Conservation (phyloP, 2,329 filamentous ascomycete species). For the Fusarium sp. region DNA sequence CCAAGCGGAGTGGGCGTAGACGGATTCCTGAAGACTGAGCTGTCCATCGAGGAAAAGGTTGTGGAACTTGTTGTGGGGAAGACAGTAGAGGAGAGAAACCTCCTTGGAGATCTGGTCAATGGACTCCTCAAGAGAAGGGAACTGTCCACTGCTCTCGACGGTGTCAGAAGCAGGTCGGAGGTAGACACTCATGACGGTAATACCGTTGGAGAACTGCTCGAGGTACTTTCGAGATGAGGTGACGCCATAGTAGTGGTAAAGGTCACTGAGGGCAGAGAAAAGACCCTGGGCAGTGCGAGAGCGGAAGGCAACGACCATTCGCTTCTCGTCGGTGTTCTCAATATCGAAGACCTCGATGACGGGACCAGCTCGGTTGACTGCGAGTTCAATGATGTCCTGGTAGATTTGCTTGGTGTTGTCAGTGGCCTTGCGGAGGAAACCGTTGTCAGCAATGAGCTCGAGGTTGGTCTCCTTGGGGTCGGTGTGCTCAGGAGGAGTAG, state of each 20-base stretch:
- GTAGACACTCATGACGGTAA: slow-evolving; percentile 96
- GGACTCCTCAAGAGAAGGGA: slow-evolving; percentile 80
- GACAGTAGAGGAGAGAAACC: slow-evolving; percentile 94
- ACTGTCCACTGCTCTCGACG: slow-evolving; percentile 53
- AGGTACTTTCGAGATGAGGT: slow-evolving; percentile 98
- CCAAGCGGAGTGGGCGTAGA: slow-evolving; percentile 97
- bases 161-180: slow-evolving; percentile 74
- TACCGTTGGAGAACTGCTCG: slow-evolving; percentile 98
- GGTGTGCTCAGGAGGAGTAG: slow-evolving; percentile 74
- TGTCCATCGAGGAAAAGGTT: slow-evolving; percentile 83
- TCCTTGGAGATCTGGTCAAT: slow-evolving; percentile 99
- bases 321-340: slow-evolving; percentile 88
- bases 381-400: slow-evolving; percentile 88
- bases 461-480: slow-evolving; percentile 83
- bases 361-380: slow-evolving; percentile 84
- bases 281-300: slow-evolving; percentile 90
- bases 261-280: slow-evolving; percentile 92
- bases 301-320: slow-evolving; percentile 92
- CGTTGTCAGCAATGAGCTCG: slow-evolving; percentile 89
- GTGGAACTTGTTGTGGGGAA: slow-evolving; percentile 97
- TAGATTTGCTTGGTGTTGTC: slow-evolving; percentile 96
- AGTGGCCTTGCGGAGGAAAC: slow-evolving; percentile 95
- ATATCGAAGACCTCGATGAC: slow-evolving; percentile 99
- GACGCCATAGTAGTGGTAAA: slow-evolving; percentile 98
- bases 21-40: slow-evolving; percentile 92